Base-by-base conservation (phyloP, 2,329 filamentous ascomycete genomes). In the Ceratocystis huliohia region DNA sequence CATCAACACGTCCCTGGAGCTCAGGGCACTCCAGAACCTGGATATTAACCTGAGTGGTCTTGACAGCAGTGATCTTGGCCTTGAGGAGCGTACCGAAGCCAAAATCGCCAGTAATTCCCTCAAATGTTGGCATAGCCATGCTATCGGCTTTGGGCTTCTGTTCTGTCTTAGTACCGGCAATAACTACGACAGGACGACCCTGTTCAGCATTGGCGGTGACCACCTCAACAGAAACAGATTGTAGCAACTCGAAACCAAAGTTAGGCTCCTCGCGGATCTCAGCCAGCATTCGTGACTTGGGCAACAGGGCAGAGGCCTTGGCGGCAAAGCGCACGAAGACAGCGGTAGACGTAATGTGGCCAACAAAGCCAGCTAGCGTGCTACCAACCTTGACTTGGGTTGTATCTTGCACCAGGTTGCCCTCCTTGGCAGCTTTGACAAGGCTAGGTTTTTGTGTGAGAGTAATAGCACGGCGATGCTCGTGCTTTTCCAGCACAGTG, bases 21-120 rank as follows among this genome's bases (percentile, higher is more conserved):
- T 91, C 91, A 17, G 76, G 71, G 45, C 69, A 74, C 72, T 95
- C 90, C 56, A 90, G 88, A 63, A 97, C 81, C 70, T 89, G 84
- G 5, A 99, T 91, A 70, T 97, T 97, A 66, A 97, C 79, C 74
- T 99, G 94, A 0, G 93, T 96, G 62, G 87, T 87, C 75, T 96
- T 96, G 73, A 96, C 79, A 0, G 90, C 90, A n/a, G 84, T 83
- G 57, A 99, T 84, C 71, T 82, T 87, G 48, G 89, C 93, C 73
- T 89, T 91, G 6, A 86, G 85, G 61, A 88, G 74, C 70, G 82
- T 87, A 65, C 93, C 93, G 37, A 91, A 79, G 1, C 79, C 79
- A 62, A 96, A 82, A 70, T 96, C 90, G 59, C 86, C 84, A n/a
- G 88, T 79, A 5, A 84, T 66, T 33, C 66, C 66, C 28, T 65